Conservation (phyloP, 306 rosid genomes). For the Cyamopsis tetragonoloba region DNA sequence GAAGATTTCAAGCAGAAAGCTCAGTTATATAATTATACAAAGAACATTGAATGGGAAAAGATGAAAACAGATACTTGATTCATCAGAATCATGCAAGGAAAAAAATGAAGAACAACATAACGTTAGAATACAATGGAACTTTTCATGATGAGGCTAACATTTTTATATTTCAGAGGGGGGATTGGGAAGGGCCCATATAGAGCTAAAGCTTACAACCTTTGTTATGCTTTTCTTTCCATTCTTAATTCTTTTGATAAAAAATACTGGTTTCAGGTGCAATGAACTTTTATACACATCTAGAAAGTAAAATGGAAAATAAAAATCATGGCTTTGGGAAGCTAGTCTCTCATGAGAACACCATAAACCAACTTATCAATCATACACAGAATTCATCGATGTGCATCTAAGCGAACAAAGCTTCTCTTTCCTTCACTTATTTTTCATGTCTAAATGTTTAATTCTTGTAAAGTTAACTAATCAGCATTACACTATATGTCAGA, state of each 20-base stretch:
- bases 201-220: not conserved
- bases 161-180: not conserved
- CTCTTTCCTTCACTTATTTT: not conserved
- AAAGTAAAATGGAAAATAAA: not conserved
- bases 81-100: not conserved
- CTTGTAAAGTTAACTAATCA: not conserved
- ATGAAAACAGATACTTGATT: not conserved
- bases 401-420: conserved; percentile 12
- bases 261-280: not conserved
- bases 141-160: not conserved
- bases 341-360: not conserved
- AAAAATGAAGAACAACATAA: not conserved
- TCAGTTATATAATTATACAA: conserved; percentile 18
- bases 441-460: not conserved
- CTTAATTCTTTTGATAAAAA: not conserved
- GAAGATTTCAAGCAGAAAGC: conserved; percentile 30
- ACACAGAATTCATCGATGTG: not conserved
- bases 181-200: not conserved
- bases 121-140: not conserved
- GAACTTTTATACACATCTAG: not conserved
- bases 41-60: not conserved
- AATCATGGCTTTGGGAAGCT: not conserved
- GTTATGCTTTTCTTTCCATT: conserved; percentile 8
- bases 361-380: not conserved
- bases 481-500: not conserved